Evolutionary conservation across 225 moss, liverwort and hornwort genomes (phyloP), one percentile per base, ranked within the genome.

Genomic region (Ulota crispa): DNA sequence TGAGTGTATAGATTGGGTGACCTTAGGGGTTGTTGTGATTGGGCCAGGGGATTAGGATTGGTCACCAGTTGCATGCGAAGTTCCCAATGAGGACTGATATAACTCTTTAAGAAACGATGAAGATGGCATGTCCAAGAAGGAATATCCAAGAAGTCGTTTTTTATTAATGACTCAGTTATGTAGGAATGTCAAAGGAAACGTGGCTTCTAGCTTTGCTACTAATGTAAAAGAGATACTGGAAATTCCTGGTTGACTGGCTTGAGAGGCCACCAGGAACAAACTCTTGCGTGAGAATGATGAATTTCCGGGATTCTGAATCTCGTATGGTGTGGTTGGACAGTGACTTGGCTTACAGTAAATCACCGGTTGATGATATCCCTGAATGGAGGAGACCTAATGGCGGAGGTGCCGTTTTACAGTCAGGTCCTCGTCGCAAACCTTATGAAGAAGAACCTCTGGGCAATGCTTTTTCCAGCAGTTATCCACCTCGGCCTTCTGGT

Each of bases 381-480:
- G 99, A 99, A 87, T 99, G 99, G 99, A 92, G 99, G 71, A 94
- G 98, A 85, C 87, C 93, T 55, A 92, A 92, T 78, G 88, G 85
- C 65, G 92, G 93, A 84, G 94, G 91, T 76, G 78, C 91, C 64
- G 79, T 91, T 78, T 41, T 89, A 79, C 92, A 90, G 55, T 84
- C 87, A 61, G 90, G 88, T 75, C 80, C 88, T 59, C 92, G 96
- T 78, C 96, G 96, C 86, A 99, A 99, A 83, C 89, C 93, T 23
- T 93, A 93, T 77, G 99, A 99, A 81, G 99, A 99, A 79, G 99
- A 99, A 81, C 89, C 92, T 83, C 70, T 87, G 73, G 96, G 93
- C 74, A 96, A 89, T 87, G 93, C 95, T 20, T 95, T 98, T 71
- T 94, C 98, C 68, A 91, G 86, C 78, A 99, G 93, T 84, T 99